Percentiles rank a stretch among this genome's conserved stretches.
These are phyloP conservation scores for Leptodontidium sp. DNA, from an alignment of 2,329 filamentous ascomycete species.

Conservation along the genomic window DNA sequence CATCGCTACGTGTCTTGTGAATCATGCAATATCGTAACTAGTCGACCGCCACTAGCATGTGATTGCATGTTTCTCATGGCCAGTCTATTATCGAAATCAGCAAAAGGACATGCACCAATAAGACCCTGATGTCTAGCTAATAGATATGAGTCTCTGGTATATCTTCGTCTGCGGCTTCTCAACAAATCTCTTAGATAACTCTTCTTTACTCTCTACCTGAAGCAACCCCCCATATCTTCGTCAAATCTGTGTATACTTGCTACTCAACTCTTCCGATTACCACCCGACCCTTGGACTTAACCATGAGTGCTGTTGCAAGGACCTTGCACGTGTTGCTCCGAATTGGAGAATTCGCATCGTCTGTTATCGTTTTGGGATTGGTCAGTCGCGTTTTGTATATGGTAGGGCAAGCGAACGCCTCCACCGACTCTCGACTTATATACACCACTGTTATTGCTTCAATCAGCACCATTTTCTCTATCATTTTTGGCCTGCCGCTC, in stretches of 20 bases:
- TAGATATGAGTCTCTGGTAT: neutral
- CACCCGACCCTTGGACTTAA: neutral
- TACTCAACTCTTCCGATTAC: slow-evolving; percentile 1
- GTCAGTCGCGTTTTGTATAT: neutral
- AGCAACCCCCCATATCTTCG: neutral
- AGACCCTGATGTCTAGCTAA: neutral
- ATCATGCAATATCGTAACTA: neutral
- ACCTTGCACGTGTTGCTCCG: neutral
- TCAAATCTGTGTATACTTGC: neutral
- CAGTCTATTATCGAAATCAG: neutral
- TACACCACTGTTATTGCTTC: slow-evolving; percentile 7
- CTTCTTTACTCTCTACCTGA: neutral
- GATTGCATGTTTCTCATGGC: neutral
- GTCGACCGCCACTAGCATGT: neutral
- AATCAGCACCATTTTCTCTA: slow-evolving; percentile 3
- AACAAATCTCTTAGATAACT: neutral
- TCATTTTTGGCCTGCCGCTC: slow-evolving; percentile 4
- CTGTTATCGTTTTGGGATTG: slow-evolving; percentile 5
- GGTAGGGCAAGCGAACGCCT: neutral
- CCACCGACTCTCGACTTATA: slow-evolving; percentile 6
- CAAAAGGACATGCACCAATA: neutral
- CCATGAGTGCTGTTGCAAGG: neutral
- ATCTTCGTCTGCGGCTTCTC: neutral
- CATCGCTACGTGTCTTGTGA: slow-evolving; percentile 1
- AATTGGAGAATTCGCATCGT: slow-evolving; percentile 1